Conservation (phyloP, 192 early-diverging fungal genomes). For the Dispira parvispora region DNA sequence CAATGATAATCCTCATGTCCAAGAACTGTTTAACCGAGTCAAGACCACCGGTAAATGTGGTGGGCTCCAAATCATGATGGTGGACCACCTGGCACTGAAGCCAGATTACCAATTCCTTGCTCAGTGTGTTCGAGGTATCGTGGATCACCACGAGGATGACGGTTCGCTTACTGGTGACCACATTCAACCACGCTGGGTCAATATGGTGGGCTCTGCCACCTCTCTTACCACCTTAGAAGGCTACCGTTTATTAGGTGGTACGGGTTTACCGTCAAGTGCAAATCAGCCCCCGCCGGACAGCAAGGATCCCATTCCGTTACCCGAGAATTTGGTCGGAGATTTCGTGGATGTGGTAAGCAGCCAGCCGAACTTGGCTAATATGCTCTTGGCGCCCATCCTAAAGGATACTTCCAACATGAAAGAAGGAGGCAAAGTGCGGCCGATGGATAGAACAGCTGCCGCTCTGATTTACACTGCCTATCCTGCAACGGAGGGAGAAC, state of each 20-base stretch:
- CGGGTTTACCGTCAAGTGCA: too few species aligned
- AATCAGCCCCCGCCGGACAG: too few species aligned
- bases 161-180: conserved; percentile 1
- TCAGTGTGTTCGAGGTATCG: conserved; percentile 20
- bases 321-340: too few species aligned
- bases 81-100: conserved; percentile 23
- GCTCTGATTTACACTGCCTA: not conserved
- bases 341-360: too few species aligned
- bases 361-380: too few species aligned
- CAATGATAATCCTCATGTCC: conserved; percentile 19
- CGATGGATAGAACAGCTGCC: not conserved
- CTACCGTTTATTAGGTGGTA: too few species aligned
- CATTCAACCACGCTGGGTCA: conserved; percentile 16
- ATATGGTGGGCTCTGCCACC: conserved; percentile 21
- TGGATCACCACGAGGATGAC: conserved; percentile 26
- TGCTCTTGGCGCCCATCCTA: too few species aligned
- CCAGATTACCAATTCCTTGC: conserved; percentile 17
- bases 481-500: not conserved
- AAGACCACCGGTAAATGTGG: too few species aligned
- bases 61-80: conserved; percentile 16
- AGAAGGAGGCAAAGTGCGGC: conserved; percentile 1
- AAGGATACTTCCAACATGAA: too few species aligned
- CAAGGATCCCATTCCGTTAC: too few species aligned
- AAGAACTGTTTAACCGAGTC: not conserved
- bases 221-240: too few species aligned